Percentiles rank a stretch among this genome's conserved stretches.
Conservation (phyloP, 2,329 filamentous ascomycete genomes). For the Colletotrichum tropicale region DNA sequence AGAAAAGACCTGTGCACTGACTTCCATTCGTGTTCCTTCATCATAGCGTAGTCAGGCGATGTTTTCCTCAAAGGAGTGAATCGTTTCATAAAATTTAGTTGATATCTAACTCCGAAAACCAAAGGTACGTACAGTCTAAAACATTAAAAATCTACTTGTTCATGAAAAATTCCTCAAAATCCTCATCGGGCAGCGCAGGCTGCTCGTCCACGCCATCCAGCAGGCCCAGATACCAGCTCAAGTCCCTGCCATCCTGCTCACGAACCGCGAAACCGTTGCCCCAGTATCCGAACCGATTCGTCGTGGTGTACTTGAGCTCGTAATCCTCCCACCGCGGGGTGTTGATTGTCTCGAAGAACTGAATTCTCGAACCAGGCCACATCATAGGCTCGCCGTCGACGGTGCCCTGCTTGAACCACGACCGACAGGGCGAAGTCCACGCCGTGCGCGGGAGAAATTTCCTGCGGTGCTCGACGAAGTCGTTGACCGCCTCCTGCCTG, state of each 20-base stretch:
- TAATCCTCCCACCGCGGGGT: conserved; percentile 31
- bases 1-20: not conserved
- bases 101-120: not conserved
- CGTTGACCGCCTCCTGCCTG: conserved; percentile 27
- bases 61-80: not conserved
- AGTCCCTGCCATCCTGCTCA: conserved; percentile 21
- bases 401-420: conserved; percentile 31
- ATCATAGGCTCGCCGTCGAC: conserved; percentile 28
- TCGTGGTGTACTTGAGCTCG: conserved; percentile 24
- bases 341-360: conserved; percentile 29
- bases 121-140: not conserved
- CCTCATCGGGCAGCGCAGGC: conserved; percentile 24
- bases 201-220: conserved; percentile 22
- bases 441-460: conserved; percentile 30
- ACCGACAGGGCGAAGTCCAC: conserved; percentile 27
- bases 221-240: conserved; percentile 26
- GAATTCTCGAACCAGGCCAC: conserved; percentile 29
- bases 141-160: conserved; percentile 13
- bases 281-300: conserved; percentile 28
- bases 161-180: conserved; percentile 27
- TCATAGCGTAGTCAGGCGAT: not conserved
- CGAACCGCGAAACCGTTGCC: conserved; percentile 26
- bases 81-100: not conserved
- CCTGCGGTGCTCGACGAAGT: conserved; percentile 33
- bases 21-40: not conserved